Percentiles rank a stretch among this genome's conserved stretches.
Conservation (phyloP, 2,329 filamentous ascomycete species). For the Ceratocystis diversiconidia region DNA sequence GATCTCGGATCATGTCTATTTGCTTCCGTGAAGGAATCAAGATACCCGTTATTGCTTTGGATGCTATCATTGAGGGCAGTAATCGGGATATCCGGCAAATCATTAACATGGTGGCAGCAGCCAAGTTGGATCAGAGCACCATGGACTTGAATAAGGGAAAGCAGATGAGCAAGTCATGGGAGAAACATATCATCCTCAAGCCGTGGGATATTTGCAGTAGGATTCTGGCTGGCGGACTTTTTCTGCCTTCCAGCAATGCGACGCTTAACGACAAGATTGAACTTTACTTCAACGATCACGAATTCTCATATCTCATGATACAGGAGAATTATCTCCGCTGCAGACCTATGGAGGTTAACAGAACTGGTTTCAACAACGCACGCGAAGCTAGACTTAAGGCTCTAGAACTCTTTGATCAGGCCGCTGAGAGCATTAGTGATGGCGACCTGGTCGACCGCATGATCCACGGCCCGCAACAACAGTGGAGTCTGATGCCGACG, state of each 20-base stretch:
- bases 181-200: conserved; percentile 92
- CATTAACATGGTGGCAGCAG: conserved; percentile 95
- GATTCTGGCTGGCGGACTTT: conserved; percentile 77
- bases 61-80: conserved; percentile 88
- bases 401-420: conserved; percentile 75
- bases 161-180: conserved; percentile 92
- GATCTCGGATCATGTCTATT: conserved; percentile 86
- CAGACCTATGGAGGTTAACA: conserved; percentile 51
- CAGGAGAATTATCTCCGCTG: conserved; percentile 94
- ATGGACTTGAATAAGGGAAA: conserved; percentile 81
- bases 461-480: conserved; percentile 96
- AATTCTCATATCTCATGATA: conserved; percentile 94
- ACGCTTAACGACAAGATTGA: conserved; percentile 97
- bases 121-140: conserved; percentile 68
- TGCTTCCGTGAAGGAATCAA: conserved; percentile 84
- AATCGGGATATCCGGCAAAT: conserved; percentile 94
- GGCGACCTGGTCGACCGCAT: conserved; percentile 91
- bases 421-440: conserved; percentile 91
- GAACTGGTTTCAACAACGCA: conserved; percentile 39
- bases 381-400: conserved; percentile 63
- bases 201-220: conserved; percentile 97
- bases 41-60: conserved; percentile 67
- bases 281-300: conserved; percentile 97
- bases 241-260: conserved; percentile 65
- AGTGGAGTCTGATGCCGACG: conserved; percentile 95